phyloP scores from a whole-genome alignment of 768 basidiomycete genomes.

The Russula sp. region DNA sequence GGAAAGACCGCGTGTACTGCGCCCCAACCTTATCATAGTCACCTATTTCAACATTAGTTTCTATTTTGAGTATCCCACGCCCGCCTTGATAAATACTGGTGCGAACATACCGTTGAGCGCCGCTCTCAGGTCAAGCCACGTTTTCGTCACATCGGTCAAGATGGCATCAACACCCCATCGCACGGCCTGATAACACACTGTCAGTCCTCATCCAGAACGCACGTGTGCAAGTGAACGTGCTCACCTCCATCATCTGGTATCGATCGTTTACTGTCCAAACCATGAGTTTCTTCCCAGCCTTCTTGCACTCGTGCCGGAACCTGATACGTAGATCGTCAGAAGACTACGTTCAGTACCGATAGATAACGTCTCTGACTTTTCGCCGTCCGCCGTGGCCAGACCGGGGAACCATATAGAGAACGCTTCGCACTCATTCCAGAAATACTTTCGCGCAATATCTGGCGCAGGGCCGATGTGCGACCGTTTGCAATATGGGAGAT shows the following conservation, averaged over 20 bases:
- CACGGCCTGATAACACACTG: constrained; percentile 51
- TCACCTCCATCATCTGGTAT: constrained; percentile 84
- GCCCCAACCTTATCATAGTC: constrained; percentile 24
- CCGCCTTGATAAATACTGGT: background rate
- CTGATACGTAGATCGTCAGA: constrained; percentile 31
- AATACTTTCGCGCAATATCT: constrained; percentile 71
- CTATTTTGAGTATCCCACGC: background rate
- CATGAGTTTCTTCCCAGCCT: constrained; percentile 75
- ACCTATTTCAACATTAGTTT: constrained; percentile 5
- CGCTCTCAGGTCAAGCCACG: constrained; percentile 36
- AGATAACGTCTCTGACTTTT: constrained; percentile 40
- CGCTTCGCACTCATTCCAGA: constrained; percentile 81
- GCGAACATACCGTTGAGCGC: constrained; percentile 27
- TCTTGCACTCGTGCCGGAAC: constrained; percentile 77
- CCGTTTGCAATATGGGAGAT: constrained; percentile 76
- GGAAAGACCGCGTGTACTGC: constrained; percentile 23
- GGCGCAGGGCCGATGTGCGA: constrained; percentile 80
- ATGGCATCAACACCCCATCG: constrained; percentile 43
- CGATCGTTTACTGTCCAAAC: constrained; percentile 96
- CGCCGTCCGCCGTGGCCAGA: constrained; percentile 68
- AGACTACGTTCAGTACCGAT: background rate
- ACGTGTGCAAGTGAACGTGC: constrained; percentile 24
- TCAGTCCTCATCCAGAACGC: constrained; percentile 4
- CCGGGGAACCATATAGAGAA: constrained; percentile 80
- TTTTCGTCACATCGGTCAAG: constrained; percentile 40